phyloP scores from a whole-genome alignment of 2,329 filamentous ascomycete genomes.

The Pyricularia pennisetigena region DNA sequence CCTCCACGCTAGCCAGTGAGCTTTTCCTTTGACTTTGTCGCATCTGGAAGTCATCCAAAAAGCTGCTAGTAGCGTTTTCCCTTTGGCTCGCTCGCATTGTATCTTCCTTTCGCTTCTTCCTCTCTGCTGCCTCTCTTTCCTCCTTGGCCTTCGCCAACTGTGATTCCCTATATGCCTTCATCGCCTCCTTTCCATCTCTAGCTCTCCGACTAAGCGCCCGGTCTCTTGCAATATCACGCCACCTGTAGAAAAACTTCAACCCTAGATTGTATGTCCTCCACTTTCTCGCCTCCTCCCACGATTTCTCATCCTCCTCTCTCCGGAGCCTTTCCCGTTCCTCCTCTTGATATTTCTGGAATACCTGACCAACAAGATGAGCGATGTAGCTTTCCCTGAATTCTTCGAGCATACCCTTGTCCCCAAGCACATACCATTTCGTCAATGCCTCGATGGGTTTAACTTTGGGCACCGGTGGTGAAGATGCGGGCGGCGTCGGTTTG shows the following conservation, averaged over 20 bases:
- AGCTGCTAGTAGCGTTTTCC: conserved; percentile 14
- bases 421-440: conserved; percentile 43
- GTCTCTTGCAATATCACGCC: conserved; percentile 39
- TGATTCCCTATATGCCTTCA: conserved; percentile 33
- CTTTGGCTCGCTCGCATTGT: conserved; percentile 14
- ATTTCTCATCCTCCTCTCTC: conserved; percentile 38
- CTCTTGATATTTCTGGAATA: conserved; percentile 28
- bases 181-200: conserved; percentile 38
- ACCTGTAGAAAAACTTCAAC: conserved; percentile 47
- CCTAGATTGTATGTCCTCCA: conserved; percentile 39
- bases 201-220: conserved; percentile 39
- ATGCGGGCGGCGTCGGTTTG: conserved; percentile 2
- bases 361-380: conserved; percentile 30
- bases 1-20: conserved; percentile 8
- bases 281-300: conserved; percentile 33
- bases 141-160: conserved; percentile 20
- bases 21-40: conserved; percentile 1
- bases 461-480: conserved; percentile 10
- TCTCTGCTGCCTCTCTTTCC: conserved; percentile 18
- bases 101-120: conserved; percentile 26
- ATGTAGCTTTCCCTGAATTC: conserved; percentile 37
- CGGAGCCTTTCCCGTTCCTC: conserved; percentile 30
- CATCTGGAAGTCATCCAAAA: conserved; percentile 7
- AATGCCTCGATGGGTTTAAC: conserved; percentile 37
- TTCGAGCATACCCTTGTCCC: conserved; percentile 41